Base-by-base conservation (phyloP, 2,329 filamentous ascomycete species). In the Exophiala sp. region DNA sequence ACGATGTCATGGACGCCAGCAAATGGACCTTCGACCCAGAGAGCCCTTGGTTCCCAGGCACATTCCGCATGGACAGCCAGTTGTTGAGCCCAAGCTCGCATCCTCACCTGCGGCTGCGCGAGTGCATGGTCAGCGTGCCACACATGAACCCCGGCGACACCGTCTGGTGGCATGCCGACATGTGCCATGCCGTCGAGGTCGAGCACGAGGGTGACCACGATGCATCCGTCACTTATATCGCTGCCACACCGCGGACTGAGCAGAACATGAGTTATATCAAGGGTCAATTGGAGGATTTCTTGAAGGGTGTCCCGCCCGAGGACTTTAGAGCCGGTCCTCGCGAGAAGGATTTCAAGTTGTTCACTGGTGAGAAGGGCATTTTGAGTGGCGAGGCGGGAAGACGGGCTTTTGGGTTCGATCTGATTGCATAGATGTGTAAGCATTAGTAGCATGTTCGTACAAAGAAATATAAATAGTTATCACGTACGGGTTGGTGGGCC, bases 221-320 rank as follows among this genome's bases (percentile, higher is more conserved):
- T 39, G 65, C 70, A 2, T 66, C 62, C 16, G 71, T 72, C 0
- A 66, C 64, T 0, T 73, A 71, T 52, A 67, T 73, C 21, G 66
- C 71, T 2, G 68, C 71, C 2, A 68, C 66, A 8, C 71, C 71
- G 0, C 66, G 68, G 3, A 73, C 71, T 1, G 41, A 60, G 2
- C 53, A 62, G 35, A 68, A 68, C 48, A 64, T 60, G 33, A 46
- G 18, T 3, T 68, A 69, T 40, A 51, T 36, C 77, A 81, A 60
- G 79, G 75, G 73, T 68, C 74, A 11, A 73, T 75, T 66, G 70
- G 75, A 20, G 75, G 78, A 24, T 68, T 79, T 3, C 75, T 76
- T 4, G 75, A 79, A 61, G 71, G 78, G 40, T 70, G 78, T 66
- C 74, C 80, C 56, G 78, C 82, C 55, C 71, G 63, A 47, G 56